phyloP scores from a whole-genome alignment of 441 rosid genomes.

The Gossypium aridum region DNA sequence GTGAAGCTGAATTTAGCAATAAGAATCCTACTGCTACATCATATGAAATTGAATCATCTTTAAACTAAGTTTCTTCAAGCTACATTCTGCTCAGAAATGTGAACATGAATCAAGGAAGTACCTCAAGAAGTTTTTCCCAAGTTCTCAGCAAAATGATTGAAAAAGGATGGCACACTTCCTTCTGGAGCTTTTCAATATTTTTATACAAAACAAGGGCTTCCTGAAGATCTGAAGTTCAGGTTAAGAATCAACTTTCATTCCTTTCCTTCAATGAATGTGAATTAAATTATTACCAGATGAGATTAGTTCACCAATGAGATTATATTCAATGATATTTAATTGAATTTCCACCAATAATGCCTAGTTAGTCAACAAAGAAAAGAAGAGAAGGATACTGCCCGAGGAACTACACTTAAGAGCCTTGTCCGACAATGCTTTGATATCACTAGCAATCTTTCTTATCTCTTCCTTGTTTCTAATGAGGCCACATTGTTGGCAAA shows the following conservation, averaged over 20 bases:
- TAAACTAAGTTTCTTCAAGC: background rate
- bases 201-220: slow-evolving; percentile 44
- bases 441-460: slow-evolving; percentile 41
- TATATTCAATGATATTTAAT: background rate
- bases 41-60: background rate
- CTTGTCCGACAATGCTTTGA: slow-evolving; percentile 38
- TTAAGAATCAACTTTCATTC: slow-evolving; percentile 25
- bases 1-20: background rate
- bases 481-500: slow-evolving; percentile 72
- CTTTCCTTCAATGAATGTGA: background rate
- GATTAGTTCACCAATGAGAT: background rate
- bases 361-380: background rate
- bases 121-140: slow-evolving; percentile 82
- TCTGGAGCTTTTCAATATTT: slow-evolving; percentile 63
- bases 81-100: background rate
- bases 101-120: slow-evolving; percentile 18
- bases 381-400: slow-evolving; percentile 38
- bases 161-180: slow-evolving; percentile 64
- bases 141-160: slow-evolving; percentile 67
- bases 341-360: slow-evolving; percentile 8
- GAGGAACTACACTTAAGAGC: slow-evolving; percentile 34
- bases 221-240: slow-evolving; percentile 37
- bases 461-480: slow-evolving; percentile 68
- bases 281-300: background rate
- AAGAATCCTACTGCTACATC: background rate